Evolutionary conservation across 2,329 filamentous ascomycete genomes (phyloP).

Genomic region (Xylariaceae sp.): DNA sequence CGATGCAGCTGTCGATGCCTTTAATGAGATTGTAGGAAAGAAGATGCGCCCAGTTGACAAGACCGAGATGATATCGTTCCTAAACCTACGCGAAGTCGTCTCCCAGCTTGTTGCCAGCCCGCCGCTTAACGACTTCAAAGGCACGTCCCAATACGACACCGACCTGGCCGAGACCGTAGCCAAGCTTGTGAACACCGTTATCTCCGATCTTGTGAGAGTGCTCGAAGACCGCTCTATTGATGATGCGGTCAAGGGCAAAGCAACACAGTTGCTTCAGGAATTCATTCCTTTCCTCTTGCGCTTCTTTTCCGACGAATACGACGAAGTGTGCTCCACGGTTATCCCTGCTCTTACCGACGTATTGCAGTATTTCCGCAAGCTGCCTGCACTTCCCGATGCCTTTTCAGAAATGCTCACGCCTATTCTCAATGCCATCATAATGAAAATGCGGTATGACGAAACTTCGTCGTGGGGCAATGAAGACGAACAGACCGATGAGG

Average conservation of each 20-base stretch:
- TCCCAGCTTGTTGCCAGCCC: constrained; percentile 80
- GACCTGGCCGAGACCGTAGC: constrained; percentile 93
- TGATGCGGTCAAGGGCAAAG: constrained; percentile 62
- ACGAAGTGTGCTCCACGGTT: constrained; percentile 94
- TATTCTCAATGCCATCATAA: constrained; percentile 84
- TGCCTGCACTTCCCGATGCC: constrained; percentile 64
- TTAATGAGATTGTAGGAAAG: constrained; percentile 94
- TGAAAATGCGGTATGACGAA: constrained; percentile 97
- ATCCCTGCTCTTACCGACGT: constrained; percentile 91
- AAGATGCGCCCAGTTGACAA: constrained; percentile 96
- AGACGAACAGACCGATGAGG: constrained; percentile 92
- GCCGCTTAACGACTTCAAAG: constrained; percentile 69
- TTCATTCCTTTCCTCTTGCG: constrained; percentile 85
- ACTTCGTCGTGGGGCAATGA: constrained; percentile 90
- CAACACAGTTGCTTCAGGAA: constrained; percentile 73
- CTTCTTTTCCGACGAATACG: constrained; percentile 96
- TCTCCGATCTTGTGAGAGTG: constrained; percentile 80
- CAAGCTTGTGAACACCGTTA: constrained; percentile 86
- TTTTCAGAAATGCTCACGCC: constrained; percentile 81
- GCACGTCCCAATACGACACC: constrained; percentile 84
- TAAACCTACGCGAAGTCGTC: constrained; percentile 82
- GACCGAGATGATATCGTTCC: constrained; percentile 84
- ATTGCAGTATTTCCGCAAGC: constrained; percentile 81
- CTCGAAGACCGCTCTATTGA: constrained; percentile 63
- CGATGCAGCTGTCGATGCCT: constrained; percentile 86